phyloP scores from a whole-genome alignment of 1,139 yeast species.

The Blastobotrys niveus region DNA sequence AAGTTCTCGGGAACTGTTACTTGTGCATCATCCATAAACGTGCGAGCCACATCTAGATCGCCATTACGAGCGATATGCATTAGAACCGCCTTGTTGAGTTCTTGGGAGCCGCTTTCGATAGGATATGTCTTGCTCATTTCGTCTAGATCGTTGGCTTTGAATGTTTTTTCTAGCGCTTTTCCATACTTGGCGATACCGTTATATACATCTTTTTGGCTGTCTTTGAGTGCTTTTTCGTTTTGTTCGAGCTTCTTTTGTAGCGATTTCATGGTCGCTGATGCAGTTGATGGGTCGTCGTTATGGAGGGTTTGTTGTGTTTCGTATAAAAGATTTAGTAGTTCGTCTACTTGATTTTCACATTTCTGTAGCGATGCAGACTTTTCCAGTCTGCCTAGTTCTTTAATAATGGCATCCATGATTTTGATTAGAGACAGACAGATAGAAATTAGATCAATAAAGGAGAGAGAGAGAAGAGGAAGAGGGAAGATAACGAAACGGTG shows the following conservation, averaged over 20 bases:
- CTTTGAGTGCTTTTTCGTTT: constrained; percentile 18
- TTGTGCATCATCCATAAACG: constrained; percentile 33
- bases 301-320: constrained; percentile 21
- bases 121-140: constrained; percentile 18
- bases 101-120: constrained; percentile 21
- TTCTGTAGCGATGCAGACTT: constrained; percentile 28
- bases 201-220: constrained; percentile 32
- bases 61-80: constrained; percentile 44
- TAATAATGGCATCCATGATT: constrained; percentile 29
- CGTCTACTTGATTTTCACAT: constrained; percentile 30
- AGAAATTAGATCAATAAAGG: too few relatives aligned
- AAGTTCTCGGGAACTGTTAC: constrained; percentile 31
- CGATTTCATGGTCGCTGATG: constrained; percentile 2
- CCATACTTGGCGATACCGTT: constrained; percentile 32
- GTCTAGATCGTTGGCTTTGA: constrained; percentile 18
- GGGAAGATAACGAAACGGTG: too few relatives aligned
- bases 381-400: constrained; percentile 28
- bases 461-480: too few relatives aligned
- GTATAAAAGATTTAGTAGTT: constrained; percentile 28
- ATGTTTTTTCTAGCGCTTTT: constrained; percentile 32
- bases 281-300: constrained; percentile 4
- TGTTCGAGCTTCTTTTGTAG: constrained; percentile 9
- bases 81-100: constrained; percentile 38
- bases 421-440: background rate
- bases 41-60: constrained; percentile 37